Evolutionary conservation across 441 rosid species (phyloP).

Genomic region (Raphanus hybrid): DNA sequence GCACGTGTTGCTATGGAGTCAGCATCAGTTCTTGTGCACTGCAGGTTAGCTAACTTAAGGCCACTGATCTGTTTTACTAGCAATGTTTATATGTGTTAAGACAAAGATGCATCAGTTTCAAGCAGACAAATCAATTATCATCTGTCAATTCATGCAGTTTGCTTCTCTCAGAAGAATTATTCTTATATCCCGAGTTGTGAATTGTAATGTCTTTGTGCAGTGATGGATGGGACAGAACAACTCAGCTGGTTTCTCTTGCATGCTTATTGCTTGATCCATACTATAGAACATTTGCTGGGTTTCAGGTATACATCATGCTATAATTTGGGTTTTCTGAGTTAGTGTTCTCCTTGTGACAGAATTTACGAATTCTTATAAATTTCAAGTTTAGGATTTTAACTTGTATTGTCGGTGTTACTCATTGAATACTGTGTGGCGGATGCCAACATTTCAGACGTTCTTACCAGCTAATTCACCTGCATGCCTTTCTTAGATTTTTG

Average conservation of each 20-base stretch:
- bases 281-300: conserved; percentile 92
- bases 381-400: conserved; percentile 15
- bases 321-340: conserved; percentile 3
- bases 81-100: conserved; percentile 17
- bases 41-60: conserved; percentile 69
- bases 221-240: conserved; percentile 99
- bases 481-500: conserved; percentile 14
- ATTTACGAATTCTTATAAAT: background rate
- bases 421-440: conserved; percentile 3
- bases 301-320: conserved; percentile 70
- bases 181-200: conserved; percentile 21
- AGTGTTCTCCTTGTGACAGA: conserved; percentile 3
- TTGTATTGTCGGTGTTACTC: conserved; percentile 12
- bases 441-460: conserved; percentile 15
- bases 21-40: conserved; percentile 98
- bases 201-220: conserved; percentile 51
- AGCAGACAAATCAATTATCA: conserved; percentile 10
- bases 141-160: conserved; percentile 16
- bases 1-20: conserved; percentile 94
- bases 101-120: conserved; percentile 27
- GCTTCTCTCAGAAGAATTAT: conserved; percentile 14
- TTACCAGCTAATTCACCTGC: conserved; percentile 21
- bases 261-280: conserved; percentile 95
- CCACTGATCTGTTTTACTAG: conserved; percentile 10
- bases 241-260: conserved; percentile 95